These are phyloP conservation scores for Gremmenia infestans DNA, from an alignment of 2,329 filamentous ascomycete genomes.

Conservation along the genomic window DNA sequence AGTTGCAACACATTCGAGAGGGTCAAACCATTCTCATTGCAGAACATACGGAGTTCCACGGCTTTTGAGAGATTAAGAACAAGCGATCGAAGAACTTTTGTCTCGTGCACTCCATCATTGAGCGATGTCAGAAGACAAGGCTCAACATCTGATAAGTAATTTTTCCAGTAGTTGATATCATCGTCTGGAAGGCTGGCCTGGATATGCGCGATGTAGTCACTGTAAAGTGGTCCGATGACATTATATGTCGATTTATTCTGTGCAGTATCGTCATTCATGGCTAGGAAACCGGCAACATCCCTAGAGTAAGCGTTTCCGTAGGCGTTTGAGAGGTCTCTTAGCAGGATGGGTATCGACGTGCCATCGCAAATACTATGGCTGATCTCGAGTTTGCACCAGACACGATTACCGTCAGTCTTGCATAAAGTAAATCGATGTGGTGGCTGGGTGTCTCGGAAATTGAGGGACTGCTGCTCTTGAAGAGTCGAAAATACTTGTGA, in stretches of 20 bases:
- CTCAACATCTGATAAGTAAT: constrained; percentile 23
- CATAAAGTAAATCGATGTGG: constrained; percentile 43
- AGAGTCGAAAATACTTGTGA: constrained; percentile 17
- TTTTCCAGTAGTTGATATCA: constrained; percentile 26
- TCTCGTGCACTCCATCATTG: constrained; percentile 13
- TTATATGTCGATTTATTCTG: not conserved
- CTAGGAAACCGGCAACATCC: not conserved
- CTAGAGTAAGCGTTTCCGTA: not conserved
- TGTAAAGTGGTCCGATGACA: constrained; percentile 3
- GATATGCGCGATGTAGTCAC: constrained; percentile 33
- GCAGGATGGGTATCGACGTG: constrained; percentile 40
- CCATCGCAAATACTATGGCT: constrained; percentile 50
- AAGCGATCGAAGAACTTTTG: constrained; percentile 10
- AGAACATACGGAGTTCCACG: constrained; percentile 3
- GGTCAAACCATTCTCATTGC: constrained; percentile 25
- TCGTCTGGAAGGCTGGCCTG: constrained; percentile 18
- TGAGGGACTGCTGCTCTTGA: not conserved
- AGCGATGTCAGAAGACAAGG: constrained; percentile 35
- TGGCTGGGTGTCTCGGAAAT: constrained; percentile 25
- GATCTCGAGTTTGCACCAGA: constrained; percentile 44
- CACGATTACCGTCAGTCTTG: constrained; percentile 32
- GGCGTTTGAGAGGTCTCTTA: constrained; percentile 1
- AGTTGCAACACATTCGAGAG: constrained; percentile 35
- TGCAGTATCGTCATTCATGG: not conserved
- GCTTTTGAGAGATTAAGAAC: constrained; percentile 19